A percentile compares a stretch with the other conserved stretches of the same genome.
These are phyloP conservation scores for Astrocystis sublimbata DNA, from an alignment of 495 filamentous ascomycete species.

Conservation along the genomic window DNA sequence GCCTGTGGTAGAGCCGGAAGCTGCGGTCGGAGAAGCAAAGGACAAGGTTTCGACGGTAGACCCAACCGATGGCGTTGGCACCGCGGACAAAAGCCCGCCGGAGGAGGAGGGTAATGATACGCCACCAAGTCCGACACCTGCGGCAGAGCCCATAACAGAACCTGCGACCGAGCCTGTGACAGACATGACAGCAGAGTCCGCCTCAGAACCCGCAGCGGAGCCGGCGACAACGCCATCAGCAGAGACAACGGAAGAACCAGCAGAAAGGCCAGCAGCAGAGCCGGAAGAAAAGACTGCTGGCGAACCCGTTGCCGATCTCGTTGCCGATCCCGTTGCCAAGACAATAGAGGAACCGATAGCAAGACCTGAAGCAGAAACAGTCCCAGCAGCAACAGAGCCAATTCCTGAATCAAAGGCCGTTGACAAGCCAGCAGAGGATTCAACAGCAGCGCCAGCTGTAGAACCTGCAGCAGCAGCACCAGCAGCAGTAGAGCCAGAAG, in stretches of 20 bases:
- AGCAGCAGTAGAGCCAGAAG: background rate
- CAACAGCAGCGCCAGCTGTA: constrained; percentile 13
- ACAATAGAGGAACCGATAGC: background rate
- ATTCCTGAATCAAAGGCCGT: constrained; percentile 1
- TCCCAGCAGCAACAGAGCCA: constrained; percentile 2
- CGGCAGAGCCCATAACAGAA: background rate
- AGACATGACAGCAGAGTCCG: background rate
- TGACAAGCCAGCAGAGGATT: constrained; percentile 4
- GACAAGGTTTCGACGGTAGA: constrained; percentile 20
- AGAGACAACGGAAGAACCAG: background rate
- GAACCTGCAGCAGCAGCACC: background rate
- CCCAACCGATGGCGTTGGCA: background rate
- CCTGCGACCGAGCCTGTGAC: background rate
- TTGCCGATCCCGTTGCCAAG: no score
- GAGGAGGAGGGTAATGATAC: background rate
- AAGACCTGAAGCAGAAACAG: constrained; percentile 13
- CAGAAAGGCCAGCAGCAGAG: background rate
- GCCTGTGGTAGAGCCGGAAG: constrained; percentile 14
- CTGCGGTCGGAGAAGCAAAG: constrained; percentile 19
- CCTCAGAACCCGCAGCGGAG: background rate
- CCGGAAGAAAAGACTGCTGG: background rate
- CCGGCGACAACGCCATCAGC: background rate
- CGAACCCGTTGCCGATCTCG: no score
- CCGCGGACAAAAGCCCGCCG: background rate
- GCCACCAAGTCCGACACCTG: background rate